A percentile compares a stretch with the other conserved stretches of the same genome.
Conservation (phyloP, 2,329 filamentous ascomycete species). For the Fusarium virguliforme region DNA sequence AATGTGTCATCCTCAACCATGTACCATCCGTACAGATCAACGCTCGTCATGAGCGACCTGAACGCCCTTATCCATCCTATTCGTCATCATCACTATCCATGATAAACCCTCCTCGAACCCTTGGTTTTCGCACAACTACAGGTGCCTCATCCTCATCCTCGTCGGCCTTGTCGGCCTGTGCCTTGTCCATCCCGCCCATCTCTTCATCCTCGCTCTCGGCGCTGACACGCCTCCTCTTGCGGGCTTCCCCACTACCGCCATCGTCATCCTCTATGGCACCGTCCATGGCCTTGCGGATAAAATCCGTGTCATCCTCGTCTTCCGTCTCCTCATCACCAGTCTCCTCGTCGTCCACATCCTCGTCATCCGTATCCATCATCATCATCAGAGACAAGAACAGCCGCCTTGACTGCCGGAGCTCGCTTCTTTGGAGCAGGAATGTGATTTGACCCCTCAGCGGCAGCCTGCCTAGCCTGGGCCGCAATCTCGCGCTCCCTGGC, state of each 20-base stretch:
- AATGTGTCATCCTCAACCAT: neutral
- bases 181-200: slow-evolving; percentile 50
- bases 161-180: slow-evolving; percentile 39
- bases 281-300: slow-evolving; percentile 46
- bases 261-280: slow-evolving; percentile 47
- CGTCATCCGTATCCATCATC: slow-evolving; percentile 14
- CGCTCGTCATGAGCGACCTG: slow-evolving; percentile 12
- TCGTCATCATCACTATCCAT: slow-evolving; percentile 72
- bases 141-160: slow-evolving; percentile 54
- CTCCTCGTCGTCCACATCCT: slow-evolving; percentile 45
- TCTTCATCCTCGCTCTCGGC: slow-evolving; percentile 33
- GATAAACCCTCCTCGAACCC: slow-evolving; percentile 69
- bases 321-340: slow-evolving; percentile 8
- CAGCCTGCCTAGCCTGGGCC: slow-evolving; percentile 64
- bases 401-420: slow-evolving; percentile 4
- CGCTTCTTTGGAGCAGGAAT: slow-evolving; percentile 50
- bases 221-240: slow-evolving; percentile 59
- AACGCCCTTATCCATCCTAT: slow-evolving; percentile 34
- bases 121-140: slow-evolving; percentile 58
- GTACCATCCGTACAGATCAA: slow-evolving; percentile 1
- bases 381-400: slow-evolving; percentile 12
- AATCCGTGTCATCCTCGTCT: slow-evolving; percentile 48
- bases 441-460: slow-evolving; percentile 32
- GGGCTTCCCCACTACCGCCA: slow-evolving; percentile 55
- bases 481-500: slow-evolving; percentile 76